Conservation (phyloP, 116 monocot species). For the Dioscorea cayenensis region DNA sequence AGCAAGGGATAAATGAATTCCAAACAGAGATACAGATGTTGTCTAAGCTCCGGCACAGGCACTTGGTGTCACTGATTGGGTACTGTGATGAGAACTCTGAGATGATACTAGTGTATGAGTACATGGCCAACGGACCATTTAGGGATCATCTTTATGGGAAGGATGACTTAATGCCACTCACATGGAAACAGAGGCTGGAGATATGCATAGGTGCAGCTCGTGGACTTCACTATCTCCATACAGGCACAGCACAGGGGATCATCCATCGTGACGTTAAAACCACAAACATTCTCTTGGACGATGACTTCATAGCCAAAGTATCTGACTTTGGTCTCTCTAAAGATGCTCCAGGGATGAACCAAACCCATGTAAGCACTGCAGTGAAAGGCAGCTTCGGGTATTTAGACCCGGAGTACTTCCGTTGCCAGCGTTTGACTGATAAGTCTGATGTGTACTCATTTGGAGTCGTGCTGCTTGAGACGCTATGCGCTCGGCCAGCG, state of each 20-base stretch:
- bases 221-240: slow-evolving; percentile 94
- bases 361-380: slow-evolving; percentile 68
- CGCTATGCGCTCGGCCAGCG: slow-evolving; percentile 75
- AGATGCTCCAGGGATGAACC: slow-evolving; percentile 60
- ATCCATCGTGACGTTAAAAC: slow-evolving; percentile 98
- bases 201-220: slow-evolving; percentile 92
- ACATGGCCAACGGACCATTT: slow-evolving; percentile 82
- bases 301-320: slow-evolving; percentile 75
- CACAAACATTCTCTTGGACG: slow-evolving; percentile 93
- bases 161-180: slow-evolving; percentile 33
- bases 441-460: slow-evolving; percentile 89
- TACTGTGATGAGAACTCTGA: slow-evolving; percentile 92
- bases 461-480: slow-evolving; percentile 77
- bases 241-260: slow-evolving; percentile 81
- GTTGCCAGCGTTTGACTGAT: slow-evolving; percentile 68
- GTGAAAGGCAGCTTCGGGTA: slow-evolving; percentile 84
- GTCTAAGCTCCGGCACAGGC: slow-evolving; percentile 88
- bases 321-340: slow-evolving; percentile 91
- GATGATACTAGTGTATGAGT: slow-evolving; percentile 98
- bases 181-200: slow-evolving; percentile 93
- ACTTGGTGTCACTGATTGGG: slow-evolving; percentile 90
- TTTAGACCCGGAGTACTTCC: slow-evolving; percentile 77
- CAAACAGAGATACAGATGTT: slow-evolving; percentile 94
- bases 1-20: slow-evolving; percentile 80
- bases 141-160: slow-evolving; percentile 89